Evolutionary conservation across 176 grass and related monocot genomes (phyloP).

Genomic region (Zizania latifolia): DNA sequence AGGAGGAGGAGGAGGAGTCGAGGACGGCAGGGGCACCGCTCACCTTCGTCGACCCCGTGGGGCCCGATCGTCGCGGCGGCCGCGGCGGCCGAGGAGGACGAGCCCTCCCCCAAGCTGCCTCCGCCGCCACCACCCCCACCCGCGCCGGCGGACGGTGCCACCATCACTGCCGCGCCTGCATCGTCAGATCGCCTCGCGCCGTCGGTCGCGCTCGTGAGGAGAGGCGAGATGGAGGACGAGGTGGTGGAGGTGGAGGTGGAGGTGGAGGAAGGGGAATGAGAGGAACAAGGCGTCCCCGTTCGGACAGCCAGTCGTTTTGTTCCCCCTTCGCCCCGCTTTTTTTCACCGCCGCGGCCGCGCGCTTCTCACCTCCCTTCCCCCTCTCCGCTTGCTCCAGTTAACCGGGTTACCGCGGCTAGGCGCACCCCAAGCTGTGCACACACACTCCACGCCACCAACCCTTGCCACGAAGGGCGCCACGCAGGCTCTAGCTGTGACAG

Average conservation of each 20-base stretch:
- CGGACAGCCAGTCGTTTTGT: slow-evolving; percentile 69
- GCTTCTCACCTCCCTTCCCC: slow-evolving; percentile 15
- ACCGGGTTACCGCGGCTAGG: not conserved
- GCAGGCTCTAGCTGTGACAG: not conserved
- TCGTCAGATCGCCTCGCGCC: slow-evolving; percentile 39
- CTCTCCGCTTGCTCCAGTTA: slow-evolving; percentile 16
- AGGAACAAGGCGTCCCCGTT: slow-evolving; percentile 67
- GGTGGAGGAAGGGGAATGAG: slow-evolving; percentile 41
- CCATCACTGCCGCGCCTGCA: slow-evolving; percentile 27
- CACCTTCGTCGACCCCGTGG: slow-evolving; percentile 63
- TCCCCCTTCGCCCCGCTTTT: slow-evolving; percentile 15
- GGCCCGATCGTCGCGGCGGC: slow-evolving; percentile 34
- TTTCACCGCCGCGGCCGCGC: slow-evolving; percentile 5
- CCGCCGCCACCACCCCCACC: slow-evolving; percentile 16
- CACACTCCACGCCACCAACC: rapidly evolving
- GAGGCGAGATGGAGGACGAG: no score
- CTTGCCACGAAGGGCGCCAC: not conserved
- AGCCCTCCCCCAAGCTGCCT: slow-evolving; percentile 44
- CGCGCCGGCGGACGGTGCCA: slow-evolving; percentile 35
- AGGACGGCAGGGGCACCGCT: no score
- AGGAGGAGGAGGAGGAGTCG: not conserved
- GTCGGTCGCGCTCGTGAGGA: not conserved
- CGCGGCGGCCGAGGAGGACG: slow-evolving; percentile 27
- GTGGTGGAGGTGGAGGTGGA: not conserved
- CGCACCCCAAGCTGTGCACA: slow-evolving; percentile 8